Percentiles rank a stretch among this genome's conserved stretches.
Conservation (phyloP, 2,329 filamentous ascomycete species). For the Harringtonia aguacate region DNA sequence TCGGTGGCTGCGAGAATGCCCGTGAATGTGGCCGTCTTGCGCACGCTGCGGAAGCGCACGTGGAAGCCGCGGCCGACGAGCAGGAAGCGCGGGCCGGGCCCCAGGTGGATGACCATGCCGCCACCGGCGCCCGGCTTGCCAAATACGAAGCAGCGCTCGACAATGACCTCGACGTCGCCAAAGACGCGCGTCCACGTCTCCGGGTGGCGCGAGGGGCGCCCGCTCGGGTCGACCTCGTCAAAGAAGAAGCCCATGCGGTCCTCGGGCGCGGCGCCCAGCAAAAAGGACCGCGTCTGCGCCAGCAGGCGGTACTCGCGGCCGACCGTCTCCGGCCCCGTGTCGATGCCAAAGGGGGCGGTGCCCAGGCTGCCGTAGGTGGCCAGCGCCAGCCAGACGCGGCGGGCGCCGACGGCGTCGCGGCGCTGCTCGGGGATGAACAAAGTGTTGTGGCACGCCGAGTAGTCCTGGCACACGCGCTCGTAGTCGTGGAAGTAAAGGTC, state of each 20-base stretch:
- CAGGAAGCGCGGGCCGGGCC: conserved; percentile 23
- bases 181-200: conserved; percentile 16
- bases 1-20: conserved; percentile 25
- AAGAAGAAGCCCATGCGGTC: conserved; percentile 20
- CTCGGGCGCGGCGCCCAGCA: not conserved
- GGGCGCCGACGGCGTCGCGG: conserved; percentile 32
- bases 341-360: conserved; percentile 22
- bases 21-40: conserved; percentile 22
- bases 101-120: conserved; percentile 27
- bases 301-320: conserved; percentile 23
- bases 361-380: conserved; percentile 18
- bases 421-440: conserved; percentile 43
- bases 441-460: conserved; percentile 18
- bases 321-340: conserved; percentile 11
- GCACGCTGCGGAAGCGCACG: conserved; percentile 20
- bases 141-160: conserved; percentile 29
- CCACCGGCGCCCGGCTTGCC: conserved; percentile 25
- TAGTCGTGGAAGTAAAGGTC: conserved; percentile 33
- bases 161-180: not conserved
- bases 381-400: conserved; percentile 28
- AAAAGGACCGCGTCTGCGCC: not conserved
- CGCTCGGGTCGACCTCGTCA: conserved; percentile 12
- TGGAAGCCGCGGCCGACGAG: conserved; percentile 27
- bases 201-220: too few species aligned
- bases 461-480: conserved; percentile 7